Percentiles rank a stretch among this genome's conserved stretches.
phyloP scores from a whole-genome alignment of 805 yeast genomes.

The Cyberlindnera veronae region DNA sequence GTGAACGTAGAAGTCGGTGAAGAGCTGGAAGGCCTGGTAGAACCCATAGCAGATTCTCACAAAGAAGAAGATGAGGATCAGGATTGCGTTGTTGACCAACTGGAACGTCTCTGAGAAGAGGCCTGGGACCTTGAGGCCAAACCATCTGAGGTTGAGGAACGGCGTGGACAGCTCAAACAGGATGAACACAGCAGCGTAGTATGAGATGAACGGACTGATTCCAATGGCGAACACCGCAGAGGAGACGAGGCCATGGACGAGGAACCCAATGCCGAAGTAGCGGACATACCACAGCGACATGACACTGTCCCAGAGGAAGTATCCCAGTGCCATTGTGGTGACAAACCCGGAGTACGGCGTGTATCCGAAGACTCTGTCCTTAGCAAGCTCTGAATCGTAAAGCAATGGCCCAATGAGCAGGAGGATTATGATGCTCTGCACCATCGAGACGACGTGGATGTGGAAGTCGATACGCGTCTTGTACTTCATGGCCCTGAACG shows the following conservation, averaged over 20 bases:
- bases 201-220: conserved; percentile 63
- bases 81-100: conserved; percentile 59
- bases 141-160: conserved; percentile 84
- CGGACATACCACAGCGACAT: conserved; percentile 55
- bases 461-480: conserved; percentile 68
- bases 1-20: conserved; percentile 39
- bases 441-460: conserved; percentile 82
- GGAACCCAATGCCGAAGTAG: conserved; percentile 68
- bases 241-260: conserved; percentile 76
- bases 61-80: conserved; percentile 61
- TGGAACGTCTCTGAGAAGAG: conserved; percentile 49
- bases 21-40: conserved; percentile 51
- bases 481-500: conserved; percentile 25
- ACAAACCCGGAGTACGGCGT: conserved; percentile 70
- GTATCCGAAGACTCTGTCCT: conserved; percentile 56
- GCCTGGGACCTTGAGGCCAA: conserved; percentile 65
- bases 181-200: conserved; percentile 70
- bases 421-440: conserved; percentile 72
- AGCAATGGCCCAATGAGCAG: conserved; percentile 58
- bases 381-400: conserved; percentile 42
- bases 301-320: conserved; percentile 79
- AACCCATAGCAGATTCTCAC: conserved; percentile 78
- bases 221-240: conserved; percentile 61
- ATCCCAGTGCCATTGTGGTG: conserved; percentile 63
- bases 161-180: conserved; percentile 83